Conservation (phyloP, 352 stramenopile species). For the Pythium oligandrum region DNA sequence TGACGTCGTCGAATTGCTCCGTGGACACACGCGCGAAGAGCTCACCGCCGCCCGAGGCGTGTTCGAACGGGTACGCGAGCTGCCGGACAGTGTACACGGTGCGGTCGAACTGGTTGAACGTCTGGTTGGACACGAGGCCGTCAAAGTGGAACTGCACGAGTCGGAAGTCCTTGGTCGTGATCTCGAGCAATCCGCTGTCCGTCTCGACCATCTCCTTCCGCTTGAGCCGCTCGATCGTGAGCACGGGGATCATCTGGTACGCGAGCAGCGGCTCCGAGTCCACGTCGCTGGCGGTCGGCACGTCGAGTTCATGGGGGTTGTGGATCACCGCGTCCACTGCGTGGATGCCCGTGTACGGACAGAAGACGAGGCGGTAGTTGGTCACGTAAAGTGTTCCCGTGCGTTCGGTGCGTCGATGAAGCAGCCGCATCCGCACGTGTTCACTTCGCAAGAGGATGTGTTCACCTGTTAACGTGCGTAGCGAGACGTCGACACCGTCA, state of each 20-base stretch:
- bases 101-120: conserved; percentile 71
- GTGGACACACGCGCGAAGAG: conserved; percentile 64
- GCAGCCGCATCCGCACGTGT: conserved; percentile 50
- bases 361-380: conserved; percentile 81
- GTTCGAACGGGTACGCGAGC: conserved; percentile 35
- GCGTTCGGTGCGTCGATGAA: conserved; percentile 26
- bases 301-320: too few species aligned
- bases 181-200: conserved; percentile 61
- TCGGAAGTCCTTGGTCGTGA: conserved; percentile 80
- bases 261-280: conserved; percentile 6
- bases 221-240: conserved; percentile 71
- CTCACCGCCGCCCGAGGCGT: conserved; percentile 37
- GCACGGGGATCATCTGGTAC: conserved; percentile 68
- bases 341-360: conserved; percentile 19
- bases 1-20: background rate
- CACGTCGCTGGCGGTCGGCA: too few species aligned
- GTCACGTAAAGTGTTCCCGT: conserved; percentile 67
- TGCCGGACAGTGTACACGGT: conserved; percentile 56
- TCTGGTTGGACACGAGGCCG: conserved; percentile 70
- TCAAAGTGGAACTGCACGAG: conserved; percentile 73
- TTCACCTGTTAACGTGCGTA: conserved; percentile 67
- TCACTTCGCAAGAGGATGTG: conserved; percentile 57
- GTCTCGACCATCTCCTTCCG: conserved; percentile 72
- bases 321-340: too few species aligned
- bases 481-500: conserved; percentile 10